Percentiles rank a stretch among this genome's conserved stretches.
phyloP scores from a whole-genome alignment of 1,284 basidiomycete species.

The Heliocybe sulcata region DNA sequence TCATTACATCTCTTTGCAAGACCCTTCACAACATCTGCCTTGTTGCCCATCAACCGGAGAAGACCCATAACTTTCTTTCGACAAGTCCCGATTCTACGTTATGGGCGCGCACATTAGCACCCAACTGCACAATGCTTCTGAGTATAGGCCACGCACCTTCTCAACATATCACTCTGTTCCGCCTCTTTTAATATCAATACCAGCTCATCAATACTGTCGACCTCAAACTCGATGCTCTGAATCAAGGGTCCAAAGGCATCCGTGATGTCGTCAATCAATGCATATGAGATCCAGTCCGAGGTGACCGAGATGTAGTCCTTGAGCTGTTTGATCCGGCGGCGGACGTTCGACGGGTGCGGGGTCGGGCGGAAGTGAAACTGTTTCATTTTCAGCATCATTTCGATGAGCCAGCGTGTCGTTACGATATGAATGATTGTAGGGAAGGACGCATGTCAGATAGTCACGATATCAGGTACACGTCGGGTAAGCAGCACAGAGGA shows the following conservation, averaged over 20 bases:
- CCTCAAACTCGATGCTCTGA: conserved; percentile 98
- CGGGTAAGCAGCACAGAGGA: background rate
- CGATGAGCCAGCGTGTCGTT: too few species aligned
- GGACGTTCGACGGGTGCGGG: conserved; percentile 96
- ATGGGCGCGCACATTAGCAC: background rate
- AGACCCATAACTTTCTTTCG: conserved; percentile 99
- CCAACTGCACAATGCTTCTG: background rate
- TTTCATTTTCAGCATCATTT: too few species aligned
- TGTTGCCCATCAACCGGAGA: conserved; percentile 94
- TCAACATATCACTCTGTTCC: conserved; percentile 76
- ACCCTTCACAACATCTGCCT: conserved; percentile 99
- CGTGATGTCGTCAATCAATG: conserved; percentile 99
- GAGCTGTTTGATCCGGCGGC: conserved; percentile 96
- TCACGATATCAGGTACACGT: background rate
- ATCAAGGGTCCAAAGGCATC: conserved; percentile 99
- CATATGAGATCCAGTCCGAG: conserved; percentile 99
- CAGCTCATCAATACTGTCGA: conserved; percentile 97
- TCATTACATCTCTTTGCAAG: conserved; percentile 98
- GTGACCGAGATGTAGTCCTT: conserved; percentile 99
- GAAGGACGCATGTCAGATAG: conserved; percentile 4
- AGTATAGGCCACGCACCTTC: conserved; percentile 29
- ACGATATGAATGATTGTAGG: conserved; percentile 1
- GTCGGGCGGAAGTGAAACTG: conserved; percentile 98
- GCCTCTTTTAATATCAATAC: conserved; percentile 92
- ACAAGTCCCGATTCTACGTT: conserved; percentile 87